These are phyloP conservation scores for Inga oerstediana DNA, from an alignment of 306 rosid species.

Conservation along the genomic window DNA sequence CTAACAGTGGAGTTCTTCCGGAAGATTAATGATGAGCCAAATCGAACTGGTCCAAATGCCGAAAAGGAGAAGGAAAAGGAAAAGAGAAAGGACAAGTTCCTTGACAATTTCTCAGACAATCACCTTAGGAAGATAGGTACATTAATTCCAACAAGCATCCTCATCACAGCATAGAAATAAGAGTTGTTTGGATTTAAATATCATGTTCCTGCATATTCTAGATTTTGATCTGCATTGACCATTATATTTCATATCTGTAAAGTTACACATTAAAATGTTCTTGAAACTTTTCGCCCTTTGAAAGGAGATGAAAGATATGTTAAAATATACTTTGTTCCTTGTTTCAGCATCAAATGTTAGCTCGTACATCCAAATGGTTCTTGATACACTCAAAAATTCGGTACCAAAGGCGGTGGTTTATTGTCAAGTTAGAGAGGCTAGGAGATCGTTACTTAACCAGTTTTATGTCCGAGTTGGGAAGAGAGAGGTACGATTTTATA, in stretches of 20 bases:
- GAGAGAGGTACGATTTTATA: slow-evolving; percentile 70
- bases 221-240: slow-evolving; percentile 2
- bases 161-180: slow-evolving; percentile 2
- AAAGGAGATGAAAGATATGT: neutral
- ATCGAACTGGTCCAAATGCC: slow-evolving; percentile 48
- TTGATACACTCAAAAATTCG: slow-evolving; percentile 80
- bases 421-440: slow-evolving; percentile 99
- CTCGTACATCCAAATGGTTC: slow-evolving; percentile 83
- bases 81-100: neutral
- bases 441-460: slow-evolving; percentile 80
- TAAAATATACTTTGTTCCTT: slow-evolving; percentile 24
- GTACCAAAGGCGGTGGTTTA: slow-evolving; percentile 97
- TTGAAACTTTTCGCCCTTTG: neutral
- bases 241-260: slow-evolving; percentile 26
- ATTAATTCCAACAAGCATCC: slow-evolving; percentile 31
- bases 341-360: slow-evolving; percentile 90
- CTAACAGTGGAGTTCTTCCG: slow-evolving; percentile 92
- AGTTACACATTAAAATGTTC: slow-evolving; percentile 2
- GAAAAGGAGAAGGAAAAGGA: slow-evolving; percentile 33
- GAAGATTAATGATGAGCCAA: slow-evolving; percentile 75
- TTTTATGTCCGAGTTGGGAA: slow-evolving; percentile 84
- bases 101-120: slow-evolving; percentile 58
- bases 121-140: slow-evolving; percentile 92
- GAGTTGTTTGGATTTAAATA: slow-evolving; percentile 5
- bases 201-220: slow-evolving; percentile 16